These are phyloP conservation scores for Articulospora tetracladia DNA, from an alignment of 495 filamentous ascomycete species.

Conservation along the genomic window DNA sequence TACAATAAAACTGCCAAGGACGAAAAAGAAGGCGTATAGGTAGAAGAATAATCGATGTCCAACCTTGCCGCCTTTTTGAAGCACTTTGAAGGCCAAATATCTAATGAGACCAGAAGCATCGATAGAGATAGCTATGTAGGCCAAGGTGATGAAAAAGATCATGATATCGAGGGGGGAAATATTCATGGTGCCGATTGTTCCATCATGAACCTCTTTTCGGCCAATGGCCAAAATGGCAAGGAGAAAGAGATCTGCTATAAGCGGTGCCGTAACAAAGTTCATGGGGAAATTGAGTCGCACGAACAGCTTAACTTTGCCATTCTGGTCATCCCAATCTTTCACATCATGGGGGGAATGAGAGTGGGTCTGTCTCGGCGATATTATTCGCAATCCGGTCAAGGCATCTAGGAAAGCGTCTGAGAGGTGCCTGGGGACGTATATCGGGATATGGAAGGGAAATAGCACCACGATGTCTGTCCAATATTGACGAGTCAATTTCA, in stretches of 20 bases:
- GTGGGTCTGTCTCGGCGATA: conserved; percentile 35
- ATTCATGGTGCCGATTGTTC: conserved; percentile 54
- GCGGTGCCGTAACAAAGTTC: conserved; percentile 62
- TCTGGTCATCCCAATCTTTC: conserved; percentile 13
- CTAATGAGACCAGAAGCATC: conserved; percentile 65
- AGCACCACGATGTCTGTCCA: conserved; percentile 56
- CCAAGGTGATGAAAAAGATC: conserved; percentile 64
- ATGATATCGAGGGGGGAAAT: conserved; percentile 64
- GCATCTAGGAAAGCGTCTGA: conserved; percentile 35
- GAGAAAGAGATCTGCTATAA: conserved; percentile 62
- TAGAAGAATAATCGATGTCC: conserved; percentile 64
- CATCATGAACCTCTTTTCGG: conserved; percentile 54
- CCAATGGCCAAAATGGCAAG: conserved; percentile 61
- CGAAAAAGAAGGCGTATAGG: conserved; percentile 64
- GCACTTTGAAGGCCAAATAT: conserved; percentile 62
- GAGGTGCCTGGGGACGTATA: conserved; percentile 47
- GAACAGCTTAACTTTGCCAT: conserved; percentile 28
- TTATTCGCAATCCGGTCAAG: conserved; percentile 43
- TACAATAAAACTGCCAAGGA: conserved; percentile 54
- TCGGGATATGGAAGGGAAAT: conserved; percentile 57
- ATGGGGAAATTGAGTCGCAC: conserved; percentile 51
- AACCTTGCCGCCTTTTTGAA: conserved; percentile 56
- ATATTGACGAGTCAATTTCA: conserved; percentile 4
- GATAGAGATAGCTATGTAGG: conserved; percentile 71
- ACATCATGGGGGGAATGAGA: conserved; percentile 1